Percentiles rank a stretch among this genome's conserved stretches.
phyloP scores from a whole-genome alignment of 495 filamentous ascomycete genomes.

The Annulohypoxylon maeteangense region DNA sequence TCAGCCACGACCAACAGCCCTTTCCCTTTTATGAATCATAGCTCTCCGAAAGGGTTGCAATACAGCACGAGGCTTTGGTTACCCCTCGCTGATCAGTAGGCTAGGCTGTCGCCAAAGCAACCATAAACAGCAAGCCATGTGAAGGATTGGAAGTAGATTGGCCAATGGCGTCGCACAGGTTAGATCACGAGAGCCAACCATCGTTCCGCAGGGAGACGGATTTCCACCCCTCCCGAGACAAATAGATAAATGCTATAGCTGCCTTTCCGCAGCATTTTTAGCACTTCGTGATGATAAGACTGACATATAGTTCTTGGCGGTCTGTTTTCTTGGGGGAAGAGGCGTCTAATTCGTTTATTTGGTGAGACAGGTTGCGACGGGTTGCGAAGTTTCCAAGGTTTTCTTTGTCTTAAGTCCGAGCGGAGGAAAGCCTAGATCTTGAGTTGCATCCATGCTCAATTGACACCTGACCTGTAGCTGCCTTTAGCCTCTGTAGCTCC shows the following conservation, averaged over 20 bases:
- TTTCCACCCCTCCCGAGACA: constrained; percentile 22
- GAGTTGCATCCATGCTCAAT: neutral
- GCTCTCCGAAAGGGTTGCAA: constrained; percentile 27
- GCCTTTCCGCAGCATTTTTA: neutral
- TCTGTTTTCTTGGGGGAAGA: neutral
- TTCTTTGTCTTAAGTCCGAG: neutral
- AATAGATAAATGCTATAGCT: constrained; percentile 1
- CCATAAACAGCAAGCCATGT: constrained; percentile 19
- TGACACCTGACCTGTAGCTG: constrained; percentile 31
- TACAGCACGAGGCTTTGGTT: constrained; percentile 27
- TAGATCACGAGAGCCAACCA: constrained; percentile 36
- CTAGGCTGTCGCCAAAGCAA: constrained; percentile 40
- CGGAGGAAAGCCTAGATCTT: constrained; percentile 19
- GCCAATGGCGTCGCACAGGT: constrained; percentile 25
- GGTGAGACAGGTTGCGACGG: neutral
- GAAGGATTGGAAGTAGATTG: constrained; percentile 32
- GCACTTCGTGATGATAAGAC: constrained; percentile 14
- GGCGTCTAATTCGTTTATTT: constrained; percentile 13
- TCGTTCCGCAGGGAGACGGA: constrained; percentile 30
- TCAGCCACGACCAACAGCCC: neutral
- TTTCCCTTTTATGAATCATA: constrained; percentile 28
- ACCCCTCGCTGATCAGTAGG: constrained; percentile 41
- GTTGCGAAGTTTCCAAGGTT: neutral
- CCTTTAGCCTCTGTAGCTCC: neutral
- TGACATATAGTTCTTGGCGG: constrained; percentile 28